Base-by-base conservation (phyloP, 2,329 filamentous ascomycete genomes). In the Hymenoscyphus fraxineus region DNA sequence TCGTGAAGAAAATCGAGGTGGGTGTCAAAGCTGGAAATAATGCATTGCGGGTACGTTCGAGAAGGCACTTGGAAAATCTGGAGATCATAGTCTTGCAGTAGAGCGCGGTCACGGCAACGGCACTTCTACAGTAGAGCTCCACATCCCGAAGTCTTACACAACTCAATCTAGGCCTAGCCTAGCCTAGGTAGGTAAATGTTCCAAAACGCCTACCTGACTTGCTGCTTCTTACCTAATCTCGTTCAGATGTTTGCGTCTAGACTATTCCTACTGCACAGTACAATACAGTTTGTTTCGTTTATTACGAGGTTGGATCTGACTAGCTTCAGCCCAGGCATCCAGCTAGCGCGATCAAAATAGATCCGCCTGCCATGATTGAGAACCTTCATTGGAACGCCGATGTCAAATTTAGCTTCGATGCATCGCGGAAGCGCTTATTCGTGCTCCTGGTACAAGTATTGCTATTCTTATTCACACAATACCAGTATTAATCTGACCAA, bases 401-500 rank as follows among this genome's bases (percentile, higher is more conserved):
- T 47, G 44, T 47, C 44, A 47, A 22, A 47, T 16, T 47, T 47
- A 22, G 44, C n/a, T 47, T 27, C 27, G 27, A 27, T 47, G n/a
- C 35, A 35, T 35, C 35, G 35, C n/a, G 19, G 44, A 22, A 51
- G 44, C 44, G 44, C 44, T 51, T 51, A 51, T 51, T 51, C 9
- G 35, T 35, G 9, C 35, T 51, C 27, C 27, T 27, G 27, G 27
- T 27, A 27, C 27, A 27, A 27, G 27, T 27, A 19, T 22, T 51
- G 44, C 44, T 51, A 51, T 51, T 51, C 44, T 27, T 27, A 27
- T 27, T 27, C 27, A 27, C 2, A 2, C 27, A 27, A 27, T 51
- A 51, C n/a, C 44, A 51, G 22, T 51, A n/a, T 51, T n/a, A 47
- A 12, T 51, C 19, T 22, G 44, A n/a, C 44, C 59, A 60, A 44